phyloP scores from a whole-genome alignment of 2,329 filamentous ascomycete genomes.

The Beauveria brongniartii region DNA sequence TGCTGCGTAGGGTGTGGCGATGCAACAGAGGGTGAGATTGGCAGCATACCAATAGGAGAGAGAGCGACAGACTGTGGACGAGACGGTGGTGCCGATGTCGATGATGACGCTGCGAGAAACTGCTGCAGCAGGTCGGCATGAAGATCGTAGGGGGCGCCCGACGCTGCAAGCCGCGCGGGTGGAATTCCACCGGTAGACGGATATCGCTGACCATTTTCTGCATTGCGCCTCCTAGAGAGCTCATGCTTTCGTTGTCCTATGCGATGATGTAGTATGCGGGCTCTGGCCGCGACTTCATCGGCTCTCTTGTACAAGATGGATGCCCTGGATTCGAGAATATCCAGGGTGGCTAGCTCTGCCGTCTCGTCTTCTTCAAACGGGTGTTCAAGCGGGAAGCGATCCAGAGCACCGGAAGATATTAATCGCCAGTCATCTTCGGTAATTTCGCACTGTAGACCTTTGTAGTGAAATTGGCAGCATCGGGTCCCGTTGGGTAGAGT shows the following conservation, averaged over 20 bases:
- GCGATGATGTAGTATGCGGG: constrained; percentile 73
- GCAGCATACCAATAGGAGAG: constrained; percentile 17
- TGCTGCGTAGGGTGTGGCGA: constrained; percentile 16
- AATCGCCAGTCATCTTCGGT: constrained; percentile 80
- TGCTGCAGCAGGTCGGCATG: constrained; percentile 50
- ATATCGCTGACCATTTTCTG: constrained; percentile 24
- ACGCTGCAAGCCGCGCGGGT: constrained; percentile 14
- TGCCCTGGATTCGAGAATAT: constrained; percentile 74
- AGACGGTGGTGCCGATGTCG: constrained; percentile 16
- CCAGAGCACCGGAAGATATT: constrained; percentile 73
- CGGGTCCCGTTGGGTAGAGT: constrained; percentile 60
- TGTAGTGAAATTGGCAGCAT: constrained; percentile 74
- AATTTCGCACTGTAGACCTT: constrained; percentile 76
- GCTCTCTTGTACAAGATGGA: constrained; percentile 71
- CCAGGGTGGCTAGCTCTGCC: constrained; percentile 74
- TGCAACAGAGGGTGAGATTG: constrained; percentile 20
- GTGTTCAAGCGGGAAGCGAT: constrained; percentile 69
- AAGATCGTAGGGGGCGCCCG: constrained; percentile 35
- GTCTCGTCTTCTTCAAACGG: constrained; percentile 80
- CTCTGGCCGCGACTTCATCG: constrained; percentile 56
- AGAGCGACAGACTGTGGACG: constrained; percentile 21
- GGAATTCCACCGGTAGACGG: constrained; percentile 23
- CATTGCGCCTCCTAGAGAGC: constrained; percentile 21
- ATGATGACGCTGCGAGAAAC: constrained; percentile 27
- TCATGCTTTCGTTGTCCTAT: constrained; percentile 35